Evolutionary conservation across 345 rosid species (phyloP).

Genomic region (Barbarea vulgaris): DNA sequence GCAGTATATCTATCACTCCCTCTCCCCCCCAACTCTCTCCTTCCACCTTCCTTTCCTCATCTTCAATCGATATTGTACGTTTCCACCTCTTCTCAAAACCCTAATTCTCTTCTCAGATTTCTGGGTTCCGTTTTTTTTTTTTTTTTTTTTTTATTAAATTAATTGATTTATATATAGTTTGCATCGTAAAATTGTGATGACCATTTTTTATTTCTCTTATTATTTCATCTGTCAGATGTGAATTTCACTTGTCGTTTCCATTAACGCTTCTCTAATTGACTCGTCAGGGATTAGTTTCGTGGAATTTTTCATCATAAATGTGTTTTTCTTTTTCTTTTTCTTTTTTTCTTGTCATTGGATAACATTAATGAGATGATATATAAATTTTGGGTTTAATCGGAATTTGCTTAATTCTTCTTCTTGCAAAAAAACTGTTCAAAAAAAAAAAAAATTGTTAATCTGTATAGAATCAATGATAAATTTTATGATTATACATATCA

Average conservation of each 20-base stretch:
- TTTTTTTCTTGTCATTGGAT: not conserved
- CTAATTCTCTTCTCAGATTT: not conserved
- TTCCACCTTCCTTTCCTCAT: not conserved
- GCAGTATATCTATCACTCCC: not conserved
- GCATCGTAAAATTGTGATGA: not conserved
- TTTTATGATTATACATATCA: too few relatives aligned
- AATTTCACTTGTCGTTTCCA: not conserved
- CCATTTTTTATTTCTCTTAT: not conserved
- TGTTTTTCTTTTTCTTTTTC: too few relatives aligned
- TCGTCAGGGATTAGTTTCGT: not conserved
- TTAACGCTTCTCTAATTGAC: not conserved
- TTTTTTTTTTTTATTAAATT: too few relatives aligned
- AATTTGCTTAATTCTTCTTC: slow-evolving; percentile 12
- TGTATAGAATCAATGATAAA: too few relatives aligned
- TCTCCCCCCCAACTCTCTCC: not conserved
- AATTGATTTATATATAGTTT: too few relatives aligned
- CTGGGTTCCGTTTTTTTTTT: not conserved
- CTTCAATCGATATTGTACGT: not conserved
- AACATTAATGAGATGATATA: not conserved
- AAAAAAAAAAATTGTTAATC: too few relatives aligned
- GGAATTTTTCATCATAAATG: not conserved
- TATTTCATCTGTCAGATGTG: not conserved
- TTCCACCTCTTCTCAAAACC: not conserved
- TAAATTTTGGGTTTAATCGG: not conserved
- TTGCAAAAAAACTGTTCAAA: not conserved